phyloP scores from a whole-genome alignment of 805 yeast species.

The Priceomyces haplophilus region DNA sequence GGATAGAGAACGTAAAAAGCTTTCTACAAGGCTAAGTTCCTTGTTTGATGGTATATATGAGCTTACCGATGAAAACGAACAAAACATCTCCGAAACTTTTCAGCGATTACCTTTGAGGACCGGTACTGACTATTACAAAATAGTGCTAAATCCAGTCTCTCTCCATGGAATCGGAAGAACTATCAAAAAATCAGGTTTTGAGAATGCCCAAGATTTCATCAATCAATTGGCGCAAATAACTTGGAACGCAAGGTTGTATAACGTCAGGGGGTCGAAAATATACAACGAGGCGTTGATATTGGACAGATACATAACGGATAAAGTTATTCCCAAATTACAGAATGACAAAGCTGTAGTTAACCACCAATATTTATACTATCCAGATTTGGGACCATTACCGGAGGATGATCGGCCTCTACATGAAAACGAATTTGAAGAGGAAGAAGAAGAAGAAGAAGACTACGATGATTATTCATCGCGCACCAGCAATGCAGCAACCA shows the following conservation, averaged over 20 bases:
- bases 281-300: conserved; percentile 65
- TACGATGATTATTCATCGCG: conserved; percentile 14
- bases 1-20: conserved; percentile 39
- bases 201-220: conserved; percentile 63
- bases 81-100: conserved; percentile 53
- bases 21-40: conserved; percentile 27
- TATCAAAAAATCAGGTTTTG: conserved; percentile 53
- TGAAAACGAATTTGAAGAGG: conserved; percentile 25
- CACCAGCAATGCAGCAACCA: conserved; percentile 6
- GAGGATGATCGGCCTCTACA: conserved; percentile 32
- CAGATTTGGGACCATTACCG: conserved; percentile 70
- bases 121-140: conserved; percentile 74
- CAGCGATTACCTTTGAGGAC: conserved; percentile 70
- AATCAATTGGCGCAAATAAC: conserved; percentile 78
- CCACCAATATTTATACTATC: conserved; percentile 44
- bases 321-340: conserved; percentile 47
- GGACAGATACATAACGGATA: conserved; percentile 48
- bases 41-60: conserved; percentile 39
- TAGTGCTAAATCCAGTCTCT: conserved; percentile 78
- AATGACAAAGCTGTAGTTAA: conserved; percentile 38
- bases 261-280: conserved; percentile 64
- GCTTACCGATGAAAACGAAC: conserved; percentile 41
- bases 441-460: conserved; percentile 21
- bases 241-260: conserved; percentile 87
- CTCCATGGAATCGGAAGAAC: conserved; percentile 66